These are phyloP conservation scores for Acacia acuminata DNA, from an alignment of 306 rosid species.

Conservation along the genomic window DNA sequence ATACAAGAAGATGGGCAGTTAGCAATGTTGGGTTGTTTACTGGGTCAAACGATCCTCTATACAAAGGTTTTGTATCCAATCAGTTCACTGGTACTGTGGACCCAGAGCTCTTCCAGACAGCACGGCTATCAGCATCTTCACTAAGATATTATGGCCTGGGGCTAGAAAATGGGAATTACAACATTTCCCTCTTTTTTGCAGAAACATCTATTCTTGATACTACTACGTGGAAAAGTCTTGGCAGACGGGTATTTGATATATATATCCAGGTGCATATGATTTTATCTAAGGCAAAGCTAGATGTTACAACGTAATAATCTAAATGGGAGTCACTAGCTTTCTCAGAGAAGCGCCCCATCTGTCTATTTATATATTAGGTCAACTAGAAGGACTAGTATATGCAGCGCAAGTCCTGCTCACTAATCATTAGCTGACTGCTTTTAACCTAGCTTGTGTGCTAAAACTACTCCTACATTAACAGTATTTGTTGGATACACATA, in stretches of 20 bases:
- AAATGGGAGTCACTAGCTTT: neutral
- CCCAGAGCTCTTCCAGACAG: constrained; percentile 65
- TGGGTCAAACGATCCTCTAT: constrained; percentile 28
- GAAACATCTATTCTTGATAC: constrained; percentile 49
- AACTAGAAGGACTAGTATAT: neutral
- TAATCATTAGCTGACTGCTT: neutral
- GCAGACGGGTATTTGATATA: constrained; percentile 72
- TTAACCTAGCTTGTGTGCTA: no score
- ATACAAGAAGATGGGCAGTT: constrained; percentile 62
- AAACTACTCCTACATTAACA: no score
- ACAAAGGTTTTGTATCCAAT: constrained; percentile 29
- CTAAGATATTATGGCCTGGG: constrained; percentile 81
- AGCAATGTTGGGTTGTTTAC: constrained; percentile 71
- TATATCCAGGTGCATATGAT: constrained; percentile 63
- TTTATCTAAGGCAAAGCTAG: neutral
- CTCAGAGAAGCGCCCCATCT: neutral
- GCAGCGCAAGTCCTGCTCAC: neutral
- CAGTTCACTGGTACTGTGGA: constrained; percentile 50
- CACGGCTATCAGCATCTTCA: constrained; percentile 76
- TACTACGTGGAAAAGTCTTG: constrained; percentile 65
- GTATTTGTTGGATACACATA: no score
- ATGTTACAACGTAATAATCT: neutral
- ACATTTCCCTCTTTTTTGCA: constrained; percentile 64
- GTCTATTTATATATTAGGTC: neutral
- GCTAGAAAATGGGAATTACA: constrained; percentile 69